Evolutionary conservation across 768 basidiomycete species (phyloP), one percentile per base, ranked within the genome.

Genomic region (Leccinum broughii): DNA sequence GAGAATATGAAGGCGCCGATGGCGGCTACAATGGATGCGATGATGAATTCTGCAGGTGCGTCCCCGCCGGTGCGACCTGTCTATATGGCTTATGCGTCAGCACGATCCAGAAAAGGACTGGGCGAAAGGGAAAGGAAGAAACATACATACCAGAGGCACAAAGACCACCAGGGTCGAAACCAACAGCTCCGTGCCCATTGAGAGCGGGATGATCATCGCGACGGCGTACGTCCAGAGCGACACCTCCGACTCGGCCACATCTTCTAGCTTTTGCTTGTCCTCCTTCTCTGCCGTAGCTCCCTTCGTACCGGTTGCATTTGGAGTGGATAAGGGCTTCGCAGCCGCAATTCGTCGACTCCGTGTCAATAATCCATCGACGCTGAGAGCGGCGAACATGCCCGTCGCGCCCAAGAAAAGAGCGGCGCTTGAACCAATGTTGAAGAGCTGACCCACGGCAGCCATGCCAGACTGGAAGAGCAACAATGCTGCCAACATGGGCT

Each of bases 31-130:
- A 95, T 83, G 3, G 86, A 85, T 0, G 92, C 95, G 39, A 98
- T 89, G 68, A 98, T 88, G 69, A 90, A 85, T 62, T 98, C 96
- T 2, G 88, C 87, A 0, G 96, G 95, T 0, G 89, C 92, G 41
- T 91, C 88, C 37, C 80, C 82, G 35, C 93, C 92, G 53, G 90
- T 84, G 8, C 93, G 85, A 22, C 95, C 95, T 0, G 90, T 93
- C 89, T 92, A 64, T 6, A 52, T 44, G n/a, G 52, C 46, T 14
- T 14, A 51, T n/a, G 3, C 28, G 41, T 61, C 60, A 66, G 51
- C 51, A 51, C 9, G 8, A 57, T 52, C 58, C 37, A 11, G 48
- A 52, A 6, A 22, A 54, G 22, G 20, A 74, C 7, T 1, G 17
- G 10, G 7, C 17, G 14, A 28, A 53, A 24, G 2, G 39, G 39